Evolutionary conservation across 345 rosid genomes (phyloP).

Genomic region (Arabis alpina): DNA sequence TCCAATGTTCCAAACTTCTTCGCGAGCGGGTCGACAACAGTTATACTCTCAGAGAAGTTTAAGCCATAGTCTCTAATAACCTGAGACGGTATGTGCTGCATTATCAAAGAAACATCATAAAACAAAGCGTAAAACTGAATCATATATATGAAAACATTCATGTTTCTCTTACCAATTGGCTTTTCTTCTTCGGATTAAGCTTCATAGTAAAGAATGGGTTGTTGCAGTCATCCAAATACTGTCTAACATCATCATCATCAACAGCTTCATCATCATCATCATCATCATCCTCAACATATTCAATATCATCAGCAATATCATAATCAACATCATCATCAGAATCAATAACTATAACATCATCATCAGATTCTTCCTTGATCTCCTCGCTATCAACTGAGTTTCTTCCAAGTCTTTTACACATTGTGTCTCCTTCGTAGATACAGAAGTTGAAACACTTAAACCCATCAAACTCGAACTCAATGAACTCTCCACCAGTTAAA

Average conservation of each 20-base stretch:
- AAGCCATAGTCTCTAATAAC: constrained; percentile 28
- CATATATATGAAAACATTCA: too few species aligned
- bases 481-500: constrained; percentile 5
- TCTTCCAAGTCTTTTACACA: background rate
- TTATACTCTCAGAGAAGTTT: constrained; percentile 17
- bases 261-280: background rate
- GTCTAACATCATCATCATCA: background rate
- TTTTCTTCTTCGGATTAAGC: constrained; percentile 25
- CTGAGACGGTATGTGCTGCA: constrained; percentile 27
- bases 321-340: constrained; percentile 11
- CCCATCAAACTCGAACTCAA: constrained; percentile 30
- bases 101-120: constrained; percentile 8
- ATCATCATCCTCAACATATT: background rate
- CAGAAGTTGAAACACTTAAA: constrained; percentile 6
- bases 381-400: background rate
- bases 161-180: constrained; percentile 26
- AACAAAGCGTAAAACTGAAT: too few species aligned
- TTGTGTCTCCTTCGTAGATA: background rate
- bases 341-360: background rate
- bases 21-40: constrained; percentile 18
- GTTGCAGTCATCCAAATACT: constrained; percentile 17
- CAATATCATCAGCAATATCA: background rate
- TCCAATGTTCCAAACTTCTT: constrained; percentile 8
- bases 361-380: background rate
- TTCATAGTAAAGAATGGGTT: constrained; percentile 7